Base-by-base conservation (phyloP, 2,329 filamentous ascomycete species). In the Colletotrichum sojae region DNA sequence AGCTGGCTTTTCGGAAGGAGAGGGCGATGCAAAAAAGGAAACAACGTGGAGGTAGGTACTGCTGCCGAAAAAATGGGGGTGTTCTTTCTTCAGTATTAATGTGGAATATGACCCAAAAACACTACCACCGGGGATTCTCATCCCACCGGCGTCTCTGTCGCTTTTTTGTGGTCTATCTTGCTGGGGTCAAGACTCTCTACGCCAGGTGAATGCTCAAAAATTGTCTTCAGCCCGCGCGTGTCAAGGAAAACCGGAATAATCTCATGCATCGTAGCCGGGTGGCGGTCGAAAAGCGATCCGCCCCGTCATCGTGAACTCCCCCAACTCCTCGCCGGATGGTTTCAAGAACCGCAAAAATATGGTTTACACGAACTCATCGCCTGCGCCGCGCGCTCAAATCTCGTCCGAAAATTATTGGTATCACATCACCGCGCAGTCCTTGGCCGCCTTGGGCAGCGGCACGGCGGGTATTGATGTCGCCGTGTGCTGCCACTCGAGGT, bases 401-500 rank as follows among this genome's bases (percentile, higher is more conserved):
- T 63, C 36, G 39, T 67, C 16, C n/a, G 45, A 67, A 57, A 40
- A 36, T 36, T 36, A 36, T 36, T 36, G 48, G 48, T 62, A 8
- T 76, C 78, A 87, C 85, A 87, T 87, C 52, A 87, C 72, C 52
- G 67, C 71, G 71, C 87, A 89, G 40, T 75, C 84, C 25, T 78
- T 76, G 46, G 77, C 73, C 51, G 73, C 71, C 39, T 76, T 73
- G 2, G 79, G 77, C 43, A 81, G 55, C 39, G 77, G 70, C 12
- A 76, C 65, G 12, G 75, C 77, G 48, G 79, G 77, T 66, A 83
- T 72, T 43, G 79, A 77, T 10, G 81, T 73, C 1, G 81, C 78
- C 6, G 81, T 82, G 71, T 90, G 88, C 70, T 83, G 80, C 88
- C 88, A 90, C 72, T 85, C 85, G 31, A 90, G 79, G 71, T 90